phyloP scores from a whole-genome alignment of 73 alveolate species.

The Loxodes magnus region DNA sequence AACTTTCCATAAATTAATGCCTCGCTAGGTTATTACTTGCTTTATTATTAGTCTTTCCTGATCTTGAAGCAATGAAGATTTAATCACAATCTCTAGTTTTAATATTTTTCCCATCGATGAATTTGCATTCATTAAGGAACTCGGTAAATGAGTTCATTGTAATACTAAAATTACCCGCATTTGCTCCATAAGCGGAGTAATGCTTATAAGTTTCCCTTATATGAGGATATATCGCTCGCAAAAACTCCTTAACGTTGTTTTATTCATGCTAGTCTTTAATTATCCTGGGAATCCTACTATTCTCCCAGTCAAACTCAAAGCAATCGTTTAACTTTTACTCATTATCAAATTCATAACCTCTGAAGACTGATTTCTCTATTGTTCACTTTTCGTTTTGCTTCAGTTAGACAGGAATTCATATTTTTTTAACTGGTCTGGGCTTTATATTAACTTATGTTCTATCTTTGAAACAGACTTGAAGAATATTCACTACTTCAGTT shows the following conservation, averaged over 20 bases:
- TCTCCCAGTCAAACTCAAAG: conserved; percentile 1
- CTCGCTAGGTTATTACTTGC: conserved; percentile 48
- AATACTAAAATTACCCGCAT: conserved; percentile 16
- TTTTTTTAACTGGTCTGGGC: background rate
- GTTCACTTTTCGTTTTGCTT: background rate
- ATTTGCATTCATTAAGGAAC: conserved; percentile 20
- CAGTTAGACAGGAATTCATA: background rate
- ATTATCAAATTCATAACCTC: background rate
- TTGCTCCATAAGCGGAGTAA: background rate
- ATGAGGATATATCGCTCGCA: background rate
- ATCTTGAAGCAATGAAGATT: conserved; percentile 2
- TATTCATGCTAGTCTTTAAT: background rate
- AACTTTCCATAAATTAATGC: conserved; percentile 54
- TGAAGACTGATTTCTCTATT: background rate
- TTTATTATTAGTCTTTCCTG: conserved; percentile 15
- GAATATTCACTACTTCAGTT: too few relatives aligned
- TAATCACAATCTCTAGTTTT: conserved; percentile 17
- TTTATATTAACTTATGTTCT: background rate
- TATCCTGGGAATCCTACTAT: background rate
- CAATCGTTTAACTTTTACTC: background rate
- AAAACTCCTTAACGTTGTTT: background rate
- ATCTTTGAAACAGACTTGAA: background rate
- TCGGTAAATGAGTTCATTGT: conserved; percentile 23
- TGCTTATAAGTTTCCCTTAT: background rate
- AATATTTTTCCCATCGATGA: conserved; percentile 14